phyloP scores from a whole-genome alignment of 345 rosid species.

The Euphorbia lathyris region DNA sequence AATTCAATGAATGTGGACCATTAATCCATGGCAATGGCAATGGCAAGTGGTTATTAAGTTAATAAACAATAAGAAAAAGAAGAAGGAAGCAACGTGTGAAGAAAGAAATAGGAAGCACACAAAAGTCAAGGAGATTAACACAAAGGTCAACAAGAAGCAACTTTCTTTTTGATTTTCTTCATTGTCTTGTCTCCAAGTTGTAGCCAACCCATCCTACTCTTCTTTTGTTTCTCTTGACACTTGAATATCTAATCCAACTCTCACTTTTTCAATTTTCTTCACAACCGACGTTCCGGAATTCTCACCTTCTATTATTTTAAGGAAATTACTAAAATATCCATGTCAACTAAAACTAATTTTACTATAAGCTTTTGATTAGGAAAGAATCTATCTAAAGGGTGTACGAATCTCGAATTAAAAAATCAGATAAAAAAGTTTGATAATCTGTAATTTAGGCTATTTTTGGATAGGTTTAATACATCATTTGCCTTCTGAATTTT shows the following conservation, averaged over 20 bases:
- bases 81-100: constrained; percentile 5
- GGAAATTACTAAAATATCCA: too few relatives aligned
- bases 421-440: too few relatives aligned
- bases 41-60: too few relatives aligned
- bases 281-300: not conserved
- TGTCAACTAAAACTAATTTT: too few relatives aligned
- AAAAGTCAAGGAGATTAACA: constrained; percentile 9
- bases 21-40: not conserved
- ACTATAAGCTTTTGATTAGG: too few relatives aligned
- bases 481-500: too few relatives aligned
- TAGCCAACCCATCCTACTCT: not conserved
- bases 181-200: not conserved
- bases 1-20: not conserved
- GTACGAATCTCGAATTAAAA: too few relatives aligned
- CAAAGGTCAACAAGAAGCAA: constrained; percentile 10
- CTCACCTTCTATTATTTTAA: too few relatives aligned
- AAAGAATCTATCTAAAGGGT: too few relatives aligned
- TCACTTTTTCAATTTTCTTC: not conserved
- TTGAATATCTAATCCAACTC: not conserved
- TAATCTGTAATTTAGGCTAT: too few relatives aligned
- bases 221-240: constrained; percentile 2
- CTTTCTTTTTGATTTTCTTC: not conserved
- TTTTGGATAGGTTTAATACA: too few relatives aligned
- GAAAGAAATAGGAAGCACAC: not conserved
- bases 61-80: not conserved